Base-by-base conservation (phyloP, 305 asterid genomes). In the Petunia hybrid region DNA sequence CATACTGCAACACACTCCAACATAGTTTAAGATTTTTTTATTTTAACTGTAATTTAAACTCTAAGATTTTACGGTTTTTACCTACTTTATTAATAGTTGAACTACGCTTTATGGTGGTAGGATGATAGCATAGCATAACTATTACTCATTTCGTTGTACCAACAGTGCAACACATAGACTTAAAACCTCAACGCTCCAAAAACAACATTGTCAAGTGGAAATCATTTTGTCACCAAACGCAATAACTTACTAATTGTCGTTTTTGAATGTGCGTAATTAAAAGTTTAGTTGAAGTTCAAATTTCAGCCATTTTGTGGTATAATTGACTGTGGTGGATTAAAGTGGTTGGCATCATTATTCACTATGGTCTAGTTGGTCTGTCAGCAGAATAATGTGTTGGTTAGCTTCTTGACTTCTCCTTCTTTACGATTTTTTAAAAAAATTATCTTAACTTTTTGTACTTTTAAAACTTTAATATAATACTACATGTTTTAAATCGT, bases 291-390 rank as follows among this genome's bases (percentile, higher is more conserved):
- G 14, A 68, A n/a, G 43, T 73, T 51, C 36, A 73, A 73, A 73
- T 12, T 73, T 73, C 62, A 35, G 45, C 78, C 38, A 12, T 73
- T 22, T 51, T 36, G 78, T 35, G 59, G 8, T 77, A 61, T 77
- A 64, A 77, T 77, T 61, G 60, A 77, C 59, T 22, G 59, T 77
- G 13, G 73, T 77, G 80, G 73, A 77, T 59, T 61, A 22, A 59
- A 14, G 81, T 77, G 61, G 73, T 13, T 77, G 73, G 36, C 81
- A 77, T 61, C 81, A 77, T 77, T 77, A 77, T 35, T 61, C 66
- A 31, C 59, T 60, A 8, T 77, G 73, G 53, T 4, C 45, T 43
- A 59, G 38, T 45, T 38, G 51, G 70, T 77, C 73, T 77, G 14
- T 43, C 55, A 48, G 41, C 73, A 14, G 22, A 61, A 61, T 77